These are phyloP conservation scores for Pyrenopolyporus hunteri DNA, from an alignment of 495 filamentous ascomycete species.

Conservation along the genomic window DNA sequence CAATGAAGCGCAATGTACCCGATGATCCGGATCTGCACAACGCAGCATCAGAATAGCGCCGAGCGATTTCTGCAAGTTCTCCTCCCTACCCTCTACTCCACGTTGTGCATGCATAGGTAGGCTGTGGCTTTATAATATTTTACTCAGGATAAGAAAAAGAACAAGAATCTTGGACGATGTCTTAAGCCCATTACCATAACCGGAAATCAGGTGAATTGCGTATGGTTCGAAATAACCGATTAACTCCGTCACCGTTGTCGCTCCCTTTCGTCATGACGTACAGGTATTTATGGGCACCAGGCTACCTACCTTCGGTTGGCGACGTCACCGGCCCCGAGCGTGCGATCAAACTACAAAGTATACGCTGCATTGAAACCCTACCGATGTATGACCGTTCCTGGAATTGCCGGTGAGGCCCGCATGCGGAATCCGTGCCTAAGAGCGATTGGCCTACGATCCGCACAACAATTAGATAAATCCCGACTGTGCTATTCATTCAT, in stretches of 20 bases:
- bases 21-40: slow-evolving; percentile 27
- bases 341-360: neutral
- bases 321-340: neutral
- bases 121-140: too few relatives aligned
- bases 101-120: too few relatives aligned
- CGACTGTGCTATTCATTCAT: neutral
- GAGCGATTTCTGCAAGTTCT: too few relatives aligned
- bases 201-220: too few relatives aligned
- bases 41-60: slow-evolving; percentile 17
- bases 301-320: neutral
- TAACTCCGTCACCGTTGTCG: slow-evolving; percentile 11
- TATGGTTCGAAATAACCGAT: neutral
- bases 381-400: slow-evolving; percentile 2
- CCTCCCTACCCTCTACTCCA: too few relatives aligned
- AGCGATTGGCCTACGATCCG: neutral
- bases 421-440: slow-evolving; percentile 5
- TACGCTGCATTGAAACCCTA: slow-evolving; percentile 23
- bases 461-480: neutral
- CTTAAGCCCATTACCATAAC: too few relatives aligned
- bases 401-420: slow-evolving; percentile 6
- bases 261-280: slow-evolving; percentile 12
- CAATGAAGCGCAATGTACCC: slow-evolving; percentile 19
- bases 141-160: too few relatives aligned
- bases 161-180: too few relatives aligned
- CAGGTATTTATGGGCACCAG: neutral